Percentiles rank a stretch among this genome's conserved stretches.
Conservation (phyloP, 129 eudicot genomes). For the Flaveria brownii region DNA sequence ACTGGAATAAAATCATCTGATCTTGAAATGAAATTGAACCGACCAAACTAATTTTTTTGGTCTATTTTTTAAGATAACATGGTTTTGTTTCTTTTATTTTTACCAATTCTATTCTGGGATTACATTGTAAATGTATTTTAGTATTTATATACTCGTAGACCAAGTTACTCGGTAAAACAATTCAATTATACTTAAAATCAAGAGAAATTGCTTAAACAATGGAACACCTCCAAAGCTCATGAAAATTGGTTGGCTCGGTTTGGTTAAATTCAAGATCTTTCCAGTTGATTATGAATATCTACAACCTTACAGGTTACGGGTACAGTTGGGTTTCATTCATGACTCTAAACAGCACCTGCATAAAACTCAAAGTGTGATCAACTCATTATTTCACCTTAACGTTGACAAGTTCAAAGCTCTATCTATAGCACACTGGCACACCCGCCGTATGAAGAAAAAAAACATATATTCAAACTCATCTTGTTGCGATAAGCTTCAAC, state of each 20-base stretch:
- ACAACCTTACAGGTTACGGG: background rate
- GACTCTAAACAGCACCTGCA: background rate
- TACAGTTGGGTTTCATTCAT: background rate
- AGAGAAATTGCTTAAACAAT: background rate
- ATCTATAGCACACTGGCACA: too few species aligned
- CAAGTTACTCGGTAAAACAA: background rate
- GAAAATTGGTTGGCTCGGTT: background rate
- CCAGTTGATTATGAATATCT: background rate
- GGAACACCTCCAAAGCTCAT: background rate
- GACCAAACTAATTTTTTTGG: constrained; percentile 4
- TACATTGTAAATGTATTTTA: background rate
- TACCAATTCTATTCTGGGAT: background rate
- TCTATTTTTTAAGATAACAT: background rate
- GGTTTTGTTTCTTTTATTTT: background rate
- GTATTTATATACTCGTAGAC: background rate
- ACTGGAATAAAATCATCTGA: constrained; percentile 12
- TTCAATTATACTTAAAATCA: background rate
- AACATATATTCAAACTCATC: too few species aligned
- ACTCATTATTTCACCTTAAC: constrained; percentile 23
- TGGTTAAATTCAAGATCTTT: constrained; percentile 16
- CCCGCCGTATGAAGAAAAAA: too few species aligned
- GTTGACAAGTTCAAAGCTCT: constrained; percentile 30
- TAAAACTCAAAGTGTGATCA: background rate
- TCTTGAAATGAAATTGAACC: constrained; percentile 13
- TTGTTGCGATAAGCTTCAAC: too few species aligned